Conservation (phyloP, 306 rosid species). For the Glycine tomentella region DNA sequence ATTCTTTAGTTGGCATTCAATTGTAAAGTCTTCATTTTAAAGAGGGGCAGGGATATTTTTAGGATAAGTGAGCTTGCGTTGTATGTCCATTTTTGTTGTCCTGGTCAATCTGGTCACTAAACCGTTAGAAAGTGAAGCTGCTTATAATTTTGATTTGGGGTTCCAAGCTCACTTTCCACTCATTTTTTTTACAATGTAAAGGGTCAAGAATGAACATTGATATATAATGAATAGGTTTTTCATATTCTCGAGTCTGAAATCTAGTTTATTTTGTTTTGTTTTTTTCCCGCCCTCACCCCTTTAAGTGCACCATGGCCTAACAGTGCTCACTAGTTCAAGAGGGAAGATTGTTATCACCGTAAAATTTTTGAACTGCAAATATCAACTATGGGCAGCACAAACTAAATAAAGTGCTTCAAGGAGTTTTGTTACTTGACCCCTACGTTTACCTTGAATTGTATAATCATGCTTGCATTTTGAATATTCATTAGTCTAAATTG, state of each 20-base stretch:
- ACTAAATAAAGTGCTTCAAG: neutral
- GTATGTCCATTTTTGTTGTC: constrained; percentile 38
- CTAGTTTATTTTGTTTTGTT: neutral
- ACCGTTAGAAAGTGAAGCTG: constrained; percentile 46
- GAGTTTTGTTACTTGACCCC: neutral
- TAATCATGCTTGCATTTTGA: neutral
- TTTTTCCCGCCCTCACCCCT: neutral
- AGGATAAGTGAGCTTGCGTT: constrained; percentile 53
- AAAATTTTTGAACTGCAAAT: neutral
- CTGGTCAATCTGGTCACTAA: constrained; percentile 35
- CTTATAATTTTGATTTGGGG: constrained; percentile 36
- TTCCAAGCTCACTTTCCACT: constrained; percentile 58
- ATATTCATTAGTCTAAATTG: neutral
- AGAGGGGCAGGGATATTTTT: constrained; percentile 56
- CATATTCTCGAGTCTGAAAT: constrained; percentile 16
- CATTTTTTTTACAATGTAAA: constrained; percentile 64
- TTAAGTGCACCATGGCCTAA: neutral
- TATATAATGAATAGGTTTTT: constrained; percentile 49
- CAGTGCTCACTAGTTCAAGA: neutral
- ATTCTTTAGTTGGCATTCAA: constrained; percentile 79
- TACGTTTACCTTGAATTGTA: neutral
- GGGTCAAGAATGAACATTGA: constrained; percentile 40
- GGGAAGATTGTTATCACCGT: neutral
- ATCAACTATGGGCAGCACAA: neutral
- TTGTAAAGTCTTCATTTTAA: constrained; percentile 58